A percentile compares a stretch with the other conserved stretches of the same genome.
These are phyloP conservation scores for Arthroderma sp. DNA, from an alignment of 2,329 filamentous ascomycete genomes.

Conservation along the genomic window DNA sequence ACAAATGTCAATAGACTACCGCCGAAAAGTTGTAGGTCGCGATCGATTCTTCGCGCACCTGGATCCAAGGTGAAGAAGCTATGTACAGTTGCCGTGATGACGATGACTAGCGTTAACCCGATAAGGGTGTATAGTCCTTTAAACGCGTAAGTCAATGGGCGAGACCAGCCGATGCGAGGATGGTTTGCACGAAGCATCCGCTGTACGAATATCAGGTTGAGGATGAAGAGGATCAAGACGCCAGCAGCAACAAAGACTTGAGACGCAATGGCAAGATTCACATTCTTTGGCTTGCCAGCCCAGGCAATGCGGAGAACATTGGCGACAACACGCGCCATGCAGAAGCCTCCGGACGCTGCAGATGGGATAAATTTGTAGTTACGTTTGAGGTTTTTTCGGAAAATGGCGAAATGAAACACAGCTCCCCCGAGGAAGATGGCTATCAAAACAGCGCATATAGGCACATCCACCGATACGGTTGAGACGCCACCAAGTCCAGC, in stretches of 20 bases:
- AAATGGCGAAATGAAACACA: conserved; percentile 35
- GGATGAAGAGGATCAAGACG: conserved; percentile 60
- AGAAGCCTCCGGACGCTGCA: conserved; percentile 38
- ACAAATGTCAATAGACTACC: conserved; percentile 51
- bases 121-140: conserved; percentile 49
- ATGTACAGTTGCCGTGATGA: conserved; percentile 54
- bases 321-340: conserved; percentile 38
- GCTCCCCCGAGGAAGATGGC: conserved; percentile 35
- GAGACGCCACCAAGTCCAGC: conserved; percentile 40
- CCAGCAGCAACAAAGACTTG: conserved; percentile 62
- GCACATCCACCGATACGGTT: conserved; percentile 47
- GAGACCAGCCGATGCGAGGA: conserved; percentile 58
- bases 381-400: conserved; percentile 31
- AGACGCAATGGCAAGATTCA: conserved; percentile 45
- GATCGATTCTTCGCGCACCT: conserved; percentile 41
- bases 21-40: conserved; percentile 53
- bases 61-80: conserved; percentile 53
- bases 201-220: conserved; percentile 67
- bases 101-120: conserved; percentile 48
- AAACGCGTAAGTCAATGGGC: conserved; percentile 41
- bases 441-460: conserved; percentile 53
- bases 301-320: conserved; percentile 44
- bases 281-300: conserved; percentile 37
- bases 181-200: conserved; percentile 63
- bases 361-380: conserved; percentile 41